A percentile compares a stretch with the other conserved stretches of the same genome.
These are phyloP conservation scores for Beauveria varroae DNA, from an alignment of 2,329 filamentous ascomycete genomes.

Conservation along the genomic window DNA sequence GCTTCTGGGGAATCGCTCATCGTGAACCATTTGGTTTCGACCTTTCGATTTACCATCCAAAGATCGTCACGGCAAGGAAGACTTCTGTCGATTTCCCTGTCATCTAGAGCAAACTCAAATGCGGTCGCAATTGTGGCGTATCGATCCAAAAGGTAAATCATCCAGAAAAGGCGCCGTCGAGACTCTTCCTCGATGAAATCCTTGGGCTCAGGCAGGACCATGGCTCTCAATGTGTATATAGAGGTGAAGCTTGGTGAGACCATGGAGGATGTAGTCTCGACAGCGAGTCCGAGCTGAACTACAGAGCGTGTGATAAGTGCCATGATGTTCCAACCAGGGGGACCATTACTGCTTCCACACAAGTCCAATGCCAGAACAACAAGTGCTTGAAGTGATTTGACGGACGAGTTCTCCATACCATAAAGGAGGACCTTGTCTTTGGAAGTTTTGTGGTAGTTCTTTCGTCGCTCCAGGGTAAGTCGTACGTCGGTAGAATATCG, in stretches of 20 bases:
- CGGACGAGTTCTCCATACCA: slow-evolving; percentile 81
- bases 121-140: slow-evolving; percentile 88
- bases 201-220: slow-evolving; percentile 72
- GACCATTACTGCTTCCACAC: slow-evolving; percentile 79
- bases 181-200: slow-evolving; percentile 90
- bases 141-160: slow-evolving; percentile 83
- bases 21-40: slow-evolving; percentile 78
- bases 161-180: slow-evolving; percentile 81
- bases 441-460: slow-evolving; percentile 69
- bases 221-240: slow-evolving; percentile 81
- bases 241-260: slow-evolving; percentile 74
- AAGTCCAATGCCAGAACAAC: slow-evolving; percentile 82
- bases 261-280: slow-evolving; percentile 72
- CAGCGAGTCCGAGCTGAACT: slow-evolving; percentile 77
- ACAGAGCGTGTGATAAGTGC: slow-evolving; percentile 83
- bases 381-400: slow-evolving; percentile 78
- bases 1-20: slow-evolving; percentile 37
- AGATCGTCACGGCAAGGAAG: slow-evolving; percentile 82
- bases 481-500: slow-evolving; percentile 73
- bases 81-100: slow-evolving; percentile 81
- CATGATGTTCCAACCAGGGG: slow-evolving; percentile 86
- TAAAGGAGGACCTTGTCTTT: slow-evolving; percentile 84
- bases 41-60: slow-evolving; percentile 74
- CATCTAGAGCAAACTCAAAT: slow-evolving; percentile 83
- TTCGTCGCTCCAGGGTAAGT: slow-evolving; percentile 64